Base-by-base conservation (phyloP, 2,329 filamentous ascomycete species). In the Rhexocercosporidium sp. region DNA sequence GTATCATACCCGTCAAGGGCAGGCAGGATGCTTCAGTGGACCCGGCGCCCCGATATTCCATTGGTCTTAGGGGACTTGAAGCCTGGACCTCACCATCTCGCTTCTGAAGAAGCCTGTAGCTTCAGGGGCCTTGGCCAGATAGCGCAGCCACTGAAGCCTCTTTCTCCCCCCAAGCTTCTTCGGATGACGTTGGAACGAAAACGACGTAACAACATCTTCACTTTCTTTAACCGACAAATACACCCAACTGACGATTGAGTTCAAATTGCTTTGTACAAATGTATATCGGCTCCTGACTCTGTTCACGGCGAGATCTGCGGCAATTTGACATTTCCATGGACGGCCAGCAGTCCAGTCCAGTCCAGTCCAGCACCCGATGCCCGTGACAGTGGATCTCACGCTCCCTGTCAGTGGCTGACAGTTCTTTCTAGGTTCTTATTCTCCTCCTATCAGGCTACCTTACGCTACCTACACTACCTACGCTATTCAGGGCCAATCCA, bases 391-490 rank as follows among this genome's bases (percentile, higher is more conserved):
- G 51, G 65, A 67, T 46, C 54, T 27, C 51, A 44, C 29, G 60
- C 68, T n/a, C n/a, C n/a, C n/a, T n/a, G 66, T 67, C 68, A 62
- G 68, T 64, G 68, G 68, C 62, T 63, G 62, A 22, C n/a, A 47
- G 12, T 6, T 3, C 18, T 9, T 20, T 7, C n/a, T n/a, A n/a
- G n/a, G n/a, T n/a, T n/a, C n/a, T n/a, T n/a, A n/a, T n/a, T n/a
- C 44, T 47, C 31, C 31, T 37, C 8, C 31, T 11, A 47, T 4
- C 44, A 47, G 5, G 20, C 44, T 20, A n/a, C n/a, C 39, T 44
- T 16, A 39, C 34, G 14, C 34, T 8, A 39, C 8, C 8, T 39
- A 39, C 14, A 8, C 14, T 39, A 39, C 34, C 14, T 6, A 12
- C 18, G 11, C 18, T 51, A 18, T 18, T 39, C 49, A 27, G n/a